Conservation (phyloP, 768 basidiomycete species). For the Amanita muscaria region DNA sequence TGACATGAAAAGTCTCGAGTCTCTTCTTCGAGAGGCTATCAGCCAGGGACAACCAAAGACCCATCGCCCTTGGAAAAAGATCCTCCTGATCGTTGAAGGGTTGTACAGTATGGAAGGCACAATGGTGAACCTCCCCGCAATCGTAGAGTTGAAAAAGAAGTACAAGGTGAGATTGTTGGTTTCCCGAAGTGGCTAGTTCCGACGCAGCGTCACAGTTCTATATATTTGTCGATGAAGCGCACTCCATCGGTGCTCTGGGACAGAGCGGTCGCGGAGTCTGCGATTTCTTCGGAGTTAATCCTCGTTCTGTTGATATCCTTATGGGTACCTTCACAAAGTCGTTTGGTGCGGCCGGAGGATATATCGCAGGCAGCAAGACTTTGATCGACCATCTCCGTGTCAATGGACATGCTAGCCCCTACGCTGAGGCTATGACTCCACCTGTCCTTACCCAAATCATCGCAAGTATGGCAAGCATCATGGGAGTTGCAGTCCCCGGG, state of each 20-base stretch:
- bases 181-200: not conserved
- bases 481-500: conserved; percentile 57
- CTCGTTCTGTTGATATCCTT: conserved; percentile 77
- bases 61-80: conserved; percentile 99
- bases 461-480: conserved; percentile 92
- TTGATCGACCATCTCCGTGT: conserved; percentile 79
- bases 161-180: conserved; percentile 67
- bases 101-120: conserved; percentile 99
- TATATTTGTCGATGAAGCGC: conserved; percentile 93
- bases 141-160: conserved; percentile 83
- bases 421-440: conserved; percentile 88
- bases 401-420: conserved; percentile 71
- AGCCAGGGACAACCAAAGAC: conserved; percentile 97
- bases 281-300: conserved; percentile 87
- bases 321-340: conserved; percentile 99
- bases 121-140: conserved; percentile 69
- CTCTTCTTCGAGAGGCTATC: conserved; percentile 79
- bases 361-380: conserved; percentile 77
- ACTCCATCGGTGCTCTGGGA: conserved; percentile 93
- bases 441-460: conserved; percentile 87
- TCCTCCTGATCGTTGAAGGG: conserved; percentile 89
- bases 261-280: conserved; percentile 91
- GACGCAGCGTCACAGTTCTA: conserved; percentile 66
- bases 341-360: conserved; percentile 91
- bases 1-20: conserved; percentile 77